These are phyloP conservation scores for Colletotrichum cordylinicola DNA, from an alignment of 2,329 filamentous ascomycete genomes.

Conservation along the genomic window DNA sequence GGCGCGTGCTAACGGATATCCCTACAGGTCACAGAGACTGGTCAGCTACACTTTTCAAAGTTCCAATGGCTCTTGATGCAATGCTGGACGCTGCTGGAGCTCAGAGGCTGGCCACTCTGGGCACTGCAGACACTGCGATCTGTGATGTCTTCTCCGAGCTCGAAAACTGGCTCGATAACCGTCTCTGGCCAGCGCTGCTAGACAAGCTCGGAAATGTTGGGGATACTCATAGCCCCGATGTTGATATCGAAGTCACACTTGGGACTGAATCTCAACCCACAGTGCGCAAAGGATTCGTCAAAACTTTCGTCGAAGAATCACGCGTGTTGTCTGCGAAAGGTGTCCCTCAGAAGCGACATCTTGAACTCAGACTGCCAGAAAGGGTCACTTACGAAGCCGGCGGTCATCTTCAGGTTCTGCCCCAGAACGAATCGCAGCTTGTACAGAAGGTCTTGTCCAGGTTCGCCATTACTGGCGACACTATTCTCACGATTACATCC, in stretches of 20 bases:
- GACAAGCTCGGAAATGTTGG: background rate
- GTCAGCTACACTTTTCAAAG: slow-evolving; percentile 67
- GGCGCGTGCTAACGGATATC: background rate
- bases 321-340: slow-evolving; percentile 44
- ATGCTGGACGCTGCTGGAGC: slow-evolving; percentile 23
- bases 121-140: slow-evolving; percentile 61
- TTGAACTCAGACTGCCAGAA: background rate
- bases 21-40: slow-evolving; percentile 44
- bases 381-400: background rate
- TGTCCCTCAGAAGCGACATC: background rate
- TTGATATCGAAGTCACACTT: slow-evolving; percentile 44
- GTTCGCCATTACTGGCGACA: background rate
- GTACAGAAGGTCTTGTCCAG: background rate
- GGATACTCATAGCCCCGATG: slow-evolving; percentile 40
- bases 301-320: slow-evolving; percentile 61
- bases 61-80: slow-evolving; percentile 36
- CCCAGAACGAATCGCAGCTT: background rate
- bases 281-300: slow-evolving; percentile 59
- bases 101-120: slow-evolving; percentile 45
- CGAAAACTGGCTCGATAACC: slow-evolving; percentile 68
- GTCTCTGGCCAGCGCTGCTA: slow-evolving; percentile 52
- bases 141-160: slow-evolving; percentile 73
- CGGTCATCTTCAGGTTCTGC: background rate
- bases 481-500: background rate
- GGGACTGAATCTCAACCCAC: slow-evolving; percentile 57